A percentile compares a stretch with the other conserved stretches of the same genome.
phyloP scores from a whole-genome alignment of 2,329 filamentous ascomycete genomes.

The Tolypocladium amazonense region DNA sequence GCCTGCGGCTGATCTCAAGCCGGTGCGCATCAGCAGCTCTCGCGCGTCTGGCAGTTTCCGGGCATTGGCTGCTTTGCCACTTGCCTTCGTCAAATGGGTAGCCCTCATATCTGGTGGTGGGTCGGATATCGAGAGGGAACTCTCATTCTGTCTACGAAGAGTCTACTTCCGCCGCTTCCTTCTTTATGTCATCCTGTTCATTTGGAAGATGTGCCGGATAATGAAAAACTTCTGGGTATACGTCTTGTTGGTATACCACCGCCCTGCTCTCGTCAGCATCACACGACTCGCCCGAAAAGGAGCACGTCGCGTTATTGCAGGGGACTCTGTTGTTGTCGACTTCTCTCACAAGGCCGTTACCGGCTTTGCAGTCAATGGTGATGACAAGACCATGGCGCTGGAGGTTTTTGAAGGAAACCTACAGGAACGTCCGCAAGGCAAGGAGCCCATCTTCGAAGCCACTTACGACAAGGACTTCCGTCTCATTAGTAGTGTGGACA shows the following conservation, averaged over 20 bases:
- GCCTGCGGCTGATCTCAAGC: conserved; percentile 4
- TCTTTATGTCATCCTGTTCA: conserved; percentile 14
- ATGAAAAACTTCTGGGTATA: conserved; percentile 21
- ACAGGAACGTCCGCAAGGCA: conserved; percentile 9
- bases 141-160: conserved; percentile 20
- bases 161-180: conserved; percentile 11
- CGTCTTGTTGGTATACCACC: conserved; percentile 20
- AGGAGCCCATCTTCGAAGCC: conserved; percentile 12
- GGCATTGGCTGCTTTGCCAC: conserved; percentile 9
- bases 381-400: conserved; percentile 14
- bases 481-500: conserved; percentile 12
- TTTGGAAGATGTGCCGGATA: conserved; percentile 20
- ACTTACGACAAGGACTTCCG: conserved; percentile 17
- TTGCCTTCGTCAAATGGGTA: conserved; percentile 19
- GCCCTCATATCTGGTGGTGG: conserved; percentile 22
- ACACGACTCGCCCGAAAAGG: conserved; percentile 21
- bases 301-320: conserved; percentile 14
- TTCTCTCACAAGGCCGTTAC: conserved; percentile 19
- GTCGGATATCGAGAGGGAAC: conserved; percentile 23
- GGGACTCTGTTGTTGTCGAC: conserved; percentile 18
- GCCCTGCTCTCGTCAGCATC: conserved; percentile 19
- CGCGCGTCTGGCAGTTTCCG: conserved; percentile 2
- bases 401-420: conserved; percentile 17
- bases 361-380: conserved; percentile 17
- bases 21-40: background rate